Evolutionary conservation across 345 rosid species (phyloP), one percentile per base, ranked within the genome.

Genomic region (Litchi chinensis): DNA sequence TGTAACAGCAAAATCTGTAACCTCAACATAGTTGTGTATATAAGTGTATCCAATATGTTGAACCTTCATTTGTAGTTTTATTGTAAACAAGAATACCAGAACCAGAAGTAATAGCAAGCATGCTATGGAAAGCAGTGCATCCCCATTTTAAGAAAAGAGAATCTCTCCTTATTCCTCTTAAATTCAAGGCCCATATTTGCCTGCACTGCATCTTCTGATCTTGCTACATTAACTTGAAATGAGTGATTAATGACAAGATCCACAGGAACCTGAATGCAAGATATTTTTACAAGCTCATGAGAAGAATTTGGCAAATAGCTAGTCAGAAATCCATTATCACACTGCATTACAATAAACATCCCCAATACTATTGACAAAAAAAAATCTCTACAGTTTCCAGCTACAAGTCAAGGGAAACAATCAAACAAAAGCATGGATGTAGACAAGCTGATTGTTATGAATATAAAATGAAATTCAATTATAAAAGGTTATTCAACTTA

Each of bases 51-150:
- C 41, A 75, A 44, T 21, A 50, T 65, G 66, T 52, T 76, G 57
- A n/a, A 65, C 46, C 54, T 19, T 60, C 6, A 28, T 28, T 28
- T 28, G 32, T 28, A 28, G 32, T 28, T 28, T 28, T 28, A 28
- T 2, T 28, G 32, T 2, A 28, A 28, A 28, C 32, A 65, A 96
- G 98, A 72, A 97, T 96, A 77, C 99, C 99, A 85, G 99, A 96
- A 60, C 99, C 99, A 43, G 98, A 98, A n/a, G n/a, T n/a, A n/a
- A 96, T 98, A 80, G 94, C 98, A 79, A 96, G 98, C 98, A 93
- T 96, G 84, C 94, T 96, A 74, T 67, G 88, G 80, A 96, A 94
- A 60, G 98, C 98, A 65, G 84, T 81, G 63, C 98, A 94, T 6
- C 98, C 99, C 99, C 99, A 94, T 80, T 96, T 96, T n/a, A 72